Base-by-base conservation (phyloP, 1,139 yeast species). In the Kodamaea plutei region DNA sequence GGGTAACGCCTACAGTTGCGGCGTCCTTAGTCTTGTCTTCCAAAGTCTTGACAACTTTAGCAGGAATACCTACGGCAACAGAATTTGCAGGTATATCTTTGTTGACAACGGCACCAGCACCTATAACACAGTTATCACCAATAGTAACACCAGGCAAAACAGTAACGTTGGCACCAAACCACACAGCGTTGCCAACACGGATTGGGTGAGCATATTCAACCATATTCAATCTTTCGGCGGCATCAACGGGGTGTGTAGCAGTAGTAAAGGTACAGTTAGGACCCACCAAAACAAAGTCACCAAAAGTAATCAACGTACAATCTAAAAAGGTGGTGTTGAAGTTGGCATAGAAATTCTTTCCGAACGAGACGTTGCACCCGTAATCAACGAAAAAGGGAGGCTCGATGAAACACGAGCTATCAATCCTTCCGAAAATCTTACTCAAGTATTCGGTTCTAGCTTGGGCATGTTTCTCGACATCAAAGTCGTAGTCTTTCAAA, bases 101-200 rank as follows among this genome's bases (percentile, higher is more conserved):
- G 20, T 67, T 67, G 15, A 81, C 85, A 2, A 79, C 78, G 4
- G 78, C 57, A 4, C 84, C 85, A 5, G 88, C 84, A 5, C 80
- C 89, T 28, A 81, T 61, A 1, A 78, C 77, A n/a, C 70, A 64
- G 1, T 73, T 72, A 22, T 74, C 70, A 6, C 88, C 88, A 31
- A 81, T 68, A 1, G 72, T 76, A 9, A 79, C 82, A 2, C 87
- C 88, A 2, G 84, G 83, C 32, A 80, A 54, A 5, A 81, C 64
- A 1, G 61, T 59, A 14, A 61, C 71, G 28, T 67, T 64, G 2
- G 78, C 66, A 7, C 84, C 84, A 27, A 81, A 58, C 89, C 89
- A 81, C 11, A 76, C 82, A 36, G 73, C 69, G 46, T 76, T 64
- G 0, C 82, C 85, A 16, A 81, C 76, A 2, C 54, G 60, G 18